phyloP scores from a whole-genome alignment of 495 filamentous ascomycete species.

The Platismatia glauca region DNA sequence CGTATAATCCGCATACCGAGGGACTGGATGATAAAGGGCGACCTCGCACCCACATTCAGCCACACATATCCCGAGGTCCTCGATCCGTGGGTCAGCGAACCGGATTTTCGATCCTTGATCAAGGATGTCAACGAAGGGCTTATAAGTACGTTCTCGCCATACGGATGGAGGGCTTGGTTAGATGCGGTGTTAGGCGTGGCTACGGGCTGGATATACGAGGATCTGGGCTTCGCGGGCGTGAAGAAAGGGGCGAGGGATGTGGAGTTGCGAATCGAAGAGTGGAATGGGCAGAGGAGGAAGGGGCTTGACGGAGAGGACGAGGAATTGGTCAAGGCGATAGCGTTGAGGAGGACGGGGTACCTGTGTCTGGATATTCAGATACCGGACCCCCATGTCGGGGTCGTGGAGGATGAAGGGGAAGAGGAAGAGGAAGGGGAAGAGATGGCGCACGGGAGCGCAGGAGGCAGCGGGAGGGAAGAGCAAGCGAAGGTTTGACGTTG shows the following conservation, averaged over 20 bases:
- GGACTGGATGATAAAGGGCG: conserved; percentile 84
- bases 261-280: conserved; percentile 70
- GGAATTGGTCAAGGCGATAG: conserved; percentile 60
- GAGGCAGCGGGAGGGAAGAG: not conserved
- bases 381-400: conserved; percentile 63
- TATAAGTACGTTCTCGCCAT: conserved; percentile 65
- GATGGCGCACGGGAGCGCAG: conserved; percentile 1
- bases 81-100: conserved; percentile 70
- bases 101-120: conserved; percentile 73
- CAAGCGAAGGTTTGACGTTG: not conserved
- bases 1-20: conserved; percentile 83
- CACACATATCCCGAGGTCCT: conserved; percentile 95
- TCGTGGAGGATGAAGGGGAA: conserved; percentile 27
- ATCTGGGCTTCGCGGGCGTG: conserved; percentile 61
- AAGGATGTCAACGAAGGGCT: conserved; percentile 67
- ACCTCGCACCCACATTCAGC: conserved; percentile 86
- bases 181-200: conserved; percentile 67
- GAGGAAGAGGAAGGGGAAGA: conserved; percentile 4
- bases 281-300: conserved; percentile 60
- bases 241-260: conserved; percentile 59
- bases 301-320: conserved; percentile 40
- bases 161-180: conserved; percentile 44
- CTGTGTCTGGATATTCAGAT: conserved; percentile 85
- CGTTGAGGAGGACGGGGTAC: conserved; percentile 74
- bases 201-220: conserved; percentile 92